A percentile compares a stretch with the other conserved stretches of the same genome.
Evolutionary conservation across 345 rosid species (phyloP).

Genomic region (Moringa oleifera): DNA sequence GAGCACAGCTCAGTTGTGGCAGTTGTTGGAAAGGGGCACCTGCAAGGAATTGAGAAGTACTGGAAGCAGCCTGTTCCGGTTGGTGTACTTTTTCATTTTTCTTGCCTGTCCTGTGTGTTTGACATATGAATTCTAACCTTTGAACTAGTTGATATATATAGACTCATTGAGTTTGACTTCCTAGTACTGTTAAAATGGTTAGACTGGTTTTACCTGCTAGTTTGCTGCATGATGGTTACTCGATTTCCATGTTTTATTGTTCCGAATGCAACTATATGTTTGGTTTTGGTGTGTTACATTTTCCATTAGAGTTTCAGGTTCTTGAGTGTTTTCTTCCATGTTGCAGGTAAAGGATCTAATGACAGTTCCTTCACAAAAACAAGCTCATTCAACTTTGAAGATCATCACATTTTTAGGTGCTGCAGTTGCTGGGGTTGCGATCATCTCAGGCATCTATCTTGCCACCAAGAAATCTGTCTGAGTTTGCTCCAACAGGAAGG

Average conservation of each 20-base stretch:
- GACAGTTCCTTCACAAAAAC: slow-evolving; percentile 54
- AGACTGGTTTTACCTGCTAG: background rate
- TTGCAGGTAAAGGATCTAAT: slow-evolving; percentile 63
- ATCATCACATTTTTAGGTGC: slow-evolving; percentile 59
- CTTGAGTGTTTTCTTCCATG: background rate
- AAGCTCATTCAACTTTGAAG: slow-evolving; percentile 35
- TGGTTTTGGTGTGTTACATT: too few relatives aligned
- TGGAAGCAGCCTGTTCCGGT: slow-evolving; percentile 87
- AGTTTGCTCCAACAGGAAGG: background rate
- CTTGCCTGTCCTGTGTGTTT: background rate
- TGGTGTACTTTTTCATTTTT: slow-evolving; percentile 12
- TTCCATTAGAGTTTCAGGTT: background rate
- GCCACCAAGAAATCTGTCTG: slow-evolving; percentile 44
- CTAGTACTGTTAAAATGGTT: too few relatives aligned
- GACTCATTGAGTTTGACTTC: too few relatives aligned
- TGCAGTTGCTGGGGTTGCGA: slow-evolving; percentile 65
- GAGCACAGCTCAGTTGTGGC: slow-evolving; percentile 86
- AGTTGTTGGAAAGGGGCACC: slow-evolving; percentile 97
- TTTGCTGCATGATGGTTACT: background rate
- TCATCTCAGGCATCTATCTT: slow-evolving; percentile 58
- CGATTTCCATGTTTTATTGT: too few relatives aligned
- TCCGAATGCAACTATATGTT: too few relatives aligned
- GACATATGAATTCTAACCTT: too few relatives aligned
- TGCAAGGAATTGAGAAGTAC: slow-evolving; percentile 73
- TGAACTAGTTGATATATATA: too few relatives aligned